Percentiles rank a stretch among this genome's conserved stretches.
Conservation (phyloP, 208 protist species). For the Jaenimonas drosophilae region DNA sequence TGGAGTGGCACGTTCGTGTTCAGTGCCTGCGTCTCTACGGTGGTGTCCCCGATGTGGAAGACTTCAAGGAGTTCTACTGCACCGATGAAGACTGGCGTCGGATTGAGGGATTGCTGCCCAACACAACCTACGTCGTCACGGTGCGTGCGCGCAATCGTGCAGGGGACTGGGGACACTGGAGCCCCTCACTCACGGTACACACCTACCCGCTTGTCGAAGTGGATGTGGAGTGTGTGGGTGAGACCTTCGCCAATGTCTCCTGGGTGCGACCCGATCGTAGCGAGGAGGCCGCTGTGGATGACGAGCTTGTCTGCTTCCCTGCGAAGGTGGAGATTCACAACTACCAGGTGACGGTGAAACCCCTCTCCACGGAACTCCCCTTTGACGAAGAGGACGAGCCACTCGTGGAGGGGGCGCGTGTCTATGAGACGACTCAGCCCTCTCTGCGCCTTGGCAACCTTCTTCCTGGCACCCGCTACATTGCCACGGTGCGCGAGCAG, state of each 20-base stretch:
- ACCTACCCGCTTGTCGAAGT: conserved; percentile 73
- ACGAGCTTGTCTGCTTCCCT: conserved; percentile 65
- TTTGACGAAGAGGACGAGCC: conserved; percentile 78
- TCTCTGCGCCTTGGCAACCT: conserved; percentile 75
- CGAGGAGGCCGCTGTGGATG: conserved; percentile 3
- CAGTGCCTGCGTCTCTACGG: conserved; percentile 55
- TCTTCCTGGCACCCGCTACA: conserved; percentile 70
- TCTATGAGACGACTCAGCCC: conserved; percentile 88
- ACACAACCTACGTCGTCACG: conserved; percentile 61
- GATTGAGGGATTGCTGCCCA: conserved; percentile 52
- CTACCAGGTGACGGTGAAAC: conserved; percentile 80
- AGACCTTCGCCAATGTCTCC: conserved; percentile 75
- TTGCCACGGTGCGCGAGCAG: conserved; percentile 77
- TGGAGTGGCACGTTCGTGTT: conserved; percentile 80
- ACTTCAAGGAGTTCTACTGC: conserved; percentile 49
- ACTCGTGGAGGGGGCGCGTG: conserved; percentile 66
- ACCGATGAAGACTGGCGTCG: conserved; percentile 28
- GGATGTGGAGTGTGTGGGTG: conserved; percentile 50
- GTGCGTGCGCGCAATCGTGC: conserved; percentile 64
- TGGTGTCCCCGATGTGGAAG: conserved; percentile 43
- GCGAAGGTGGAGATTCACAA: conserved; percentile 63
- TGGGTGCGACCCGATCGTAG: conserved; percentile 44
- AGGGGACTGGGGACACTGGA: conserved; percentile 86
- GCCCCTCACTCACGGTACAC: conserved; percentile 28
- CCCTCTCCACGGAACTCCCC: conserved; percentile 44